Conservation (phyloP, 306 rosid species). For the Glycine latifolia region DNA sequence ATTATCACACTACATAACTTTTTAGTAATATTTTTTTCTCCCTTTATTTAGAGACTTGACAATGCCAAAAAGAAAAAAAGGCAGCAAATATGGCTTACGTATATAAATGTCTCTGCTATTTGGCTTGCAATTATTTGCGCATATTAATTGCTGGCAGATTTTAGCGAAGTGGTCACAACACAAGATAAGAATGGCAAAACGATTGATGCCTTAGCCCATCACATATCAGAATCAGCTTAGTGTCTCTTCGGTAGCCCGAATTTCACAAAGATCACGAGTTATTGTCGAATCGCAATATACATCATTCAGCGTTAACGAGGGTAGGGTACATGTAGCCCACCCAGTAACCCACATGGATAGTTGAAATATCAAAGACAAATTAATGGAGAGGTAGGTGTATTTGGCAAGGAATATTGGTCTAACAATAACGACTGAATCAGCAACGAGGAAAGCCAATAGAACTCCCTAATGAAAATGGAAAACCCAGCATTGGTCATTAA, state of each 20-base stretch:
- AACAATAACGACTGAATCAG: not conserved
- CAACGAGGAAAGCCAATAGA: not conserved
- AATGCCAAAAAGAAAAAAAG: not conserved
- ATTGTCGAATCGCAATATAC: not conserved
- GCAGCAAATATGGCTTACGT: not conserved
- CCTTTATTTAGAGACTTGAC: too few relatives aligned
- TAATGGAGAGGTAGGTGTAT: too few relatives aligned
- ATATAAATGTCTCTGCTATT: not conserved
- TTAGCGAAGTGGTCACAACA: slow-evolving; percentile 37
- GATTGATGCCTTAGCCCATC: slow-evolving; percentile 4
- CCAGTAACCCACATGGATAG: slow-evolving; percentile 17
- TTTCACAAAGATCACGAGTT: not conserved
- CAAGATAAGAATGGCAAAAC: slow-evolving; percentile 13
- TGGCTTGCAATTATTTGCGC: not conserved
- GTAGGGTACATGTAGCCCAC: not conserved
- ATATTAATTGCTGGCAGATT: slow-evolving; percentile 30
- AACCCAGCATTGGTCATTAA: not conserved
- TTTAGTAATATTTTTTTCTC: too few relatives aligned
- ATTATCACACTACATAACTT: too few relatives aligned
- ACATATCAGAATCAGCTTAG: slow-evolving; percentile 4
- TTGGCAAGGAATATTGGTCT: slow-evolving; percentile 36
- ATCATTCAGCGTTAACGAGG: not conserved
- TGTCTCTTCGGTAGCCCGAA: slow-evolving; percentile 34
- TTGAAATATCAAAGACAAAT: too few relatives aligned
- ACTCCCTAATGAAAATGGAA: not conserved